A percentile compares a stretch with the other conserved stretches of the same genome.
phyloP scores from a whole-genome alignment of 352 stramenopile species.

The Phytophthora sansomeana region DNA sequence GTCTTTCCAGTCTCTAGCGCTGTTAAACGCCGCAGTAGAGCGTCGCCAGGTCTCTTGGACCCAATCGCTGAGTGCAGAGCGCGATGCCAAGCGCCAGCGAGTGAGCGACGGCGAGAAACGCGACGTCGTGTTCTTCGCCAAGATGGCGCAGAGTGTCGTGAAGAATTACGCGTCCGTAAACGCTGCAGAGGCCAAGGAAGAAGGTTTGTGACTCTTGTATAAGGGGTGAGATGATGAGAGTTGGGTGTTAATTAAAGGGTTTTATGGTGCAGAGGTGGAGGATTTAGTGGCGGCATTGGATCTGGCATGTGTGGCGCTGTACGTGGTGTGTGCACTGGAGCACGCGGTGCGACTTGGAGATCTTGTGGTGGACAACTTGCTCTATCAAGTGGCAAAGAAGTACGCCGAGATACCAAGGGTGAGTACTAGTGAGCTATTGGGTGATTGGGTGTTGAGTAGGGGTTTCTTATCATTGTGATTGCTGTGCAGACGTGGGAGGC shows the following conservation, averaged over 20 bases:
- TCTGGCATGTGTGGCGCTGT: slow-evolving; percentile 61
- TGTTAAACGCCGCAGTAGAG: slow-evolving; percentile 36
- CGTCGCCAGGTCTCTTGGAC: slow-evolving; percentile 27
- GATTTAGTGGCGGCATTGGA: slow-evolving; percentile 55
- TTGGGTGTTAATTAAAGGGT: not conserved
- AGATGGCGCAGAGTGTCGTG: slow-evolving; percentile 69
- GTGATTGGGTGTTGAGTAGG: not conserved
- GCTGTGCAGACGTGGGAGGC: slow-evolving; percentile 30
- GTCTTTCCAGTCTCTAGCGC: slow-evolving; percentile 7
- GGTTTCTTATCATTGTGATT: slow-evolving; percentile 1
- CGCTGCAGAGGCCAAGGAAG: slow-evolving; percentile 16
- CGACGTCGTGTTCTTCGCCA: slow-evolving; percentile 57
- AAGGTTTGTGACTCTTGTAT: slow-evolving; percentile 18
- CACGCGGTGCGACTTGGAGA: slow-evolving; percentile 56
- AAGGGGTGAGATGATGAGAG: too few species aligned
- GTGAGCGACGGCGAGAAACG: slow-evolving; percentile 33
- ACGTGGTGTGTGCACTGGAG: slow-evolving; percentile 56
- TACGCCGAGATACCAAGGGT: slow-evolving; percentile 62
- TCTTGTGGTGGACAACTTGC: slow-evolving; percentile 77
- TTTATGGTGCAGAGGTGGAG: slow-evolving; percentile 22
- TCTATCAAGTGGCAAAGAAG: slow-evolving; percentile 86
- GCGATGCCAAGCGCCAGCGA: slow-evolving; percentile 28
- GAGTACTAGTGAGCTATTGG: slow-evolving; percentile 1
- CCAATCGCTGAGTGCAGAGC: slow-evolving; percentile 15
- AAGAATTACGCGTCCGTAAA: slow-evolving; percentile 52